phyloP scores from a whole-genome alignment of 2,329 filamentous ascomycete genomes.

The Beauveria rudraprayagi region DNA sequence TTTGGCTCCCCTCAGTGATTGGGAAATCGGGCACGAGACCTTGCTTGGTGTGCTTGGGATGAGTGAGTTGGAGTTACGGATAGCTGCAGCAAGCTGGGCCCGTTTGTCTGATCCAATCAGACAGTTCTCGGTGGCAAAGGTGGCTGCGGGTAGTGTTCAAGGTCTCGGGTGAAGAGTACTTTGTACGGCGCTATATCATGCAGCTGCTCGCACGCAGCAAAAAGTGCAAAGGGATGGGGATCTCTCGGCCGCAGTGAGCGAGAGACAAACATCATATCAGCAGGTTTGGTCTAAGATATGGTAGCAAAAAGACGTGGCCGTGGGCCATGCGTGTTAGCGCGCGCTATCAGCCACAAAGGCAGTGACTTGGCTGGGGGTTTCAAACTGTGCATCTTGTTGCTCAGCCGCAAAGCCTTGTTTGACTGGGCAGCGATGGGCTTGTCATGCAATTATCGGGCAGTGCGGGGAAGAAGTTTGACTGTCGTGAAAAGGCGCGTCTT shows the following conservation, averaged over 20 bases:
- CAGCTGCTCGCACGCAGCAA: too few species aligned
- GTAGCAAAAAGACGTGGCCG: neutral
- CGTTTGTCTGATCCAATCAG: neutral
- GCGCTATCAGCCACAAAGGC: neutral
- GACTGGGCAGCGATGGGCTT: too few species aligned
- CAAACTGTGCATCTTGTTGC: neutral
- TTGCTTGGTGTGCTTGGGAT: too few species aligned
- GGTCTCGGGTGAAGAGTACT: too few species aligned
- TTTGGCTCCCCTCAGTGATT: too few species aligned
- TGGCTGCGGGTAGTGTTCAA: neutral
- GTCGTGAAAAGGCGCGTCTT: too few species aligned
- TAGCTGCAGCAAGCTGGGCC: neutral
- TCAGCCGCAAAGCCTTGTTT: neutral
- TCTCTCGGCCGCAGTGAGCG: neutral
- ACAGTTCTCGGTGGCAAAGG: neutral
- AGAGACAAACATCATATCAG: too few species aligned
- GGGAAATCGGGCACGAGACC: too few species aligned
- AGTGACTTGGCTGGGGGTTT: neutral
- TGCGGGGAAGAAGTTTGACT: neutral
- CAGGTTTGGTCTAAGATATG: too few species aligned
- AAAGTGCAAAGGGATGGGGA: neutral
- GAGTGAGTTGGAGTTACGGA: too few species aligned
- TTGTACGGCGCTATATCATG: too few species aligned
- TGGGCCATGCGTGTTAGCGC: constrained; percentile 3
- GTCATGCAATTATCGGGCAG: neutral